These are phyloP conservation scores for Hypocreales sp. DNA, from an alignment of 2,329 filamentous ascomycete genomes.

Conservation along the genomic window DNA sequence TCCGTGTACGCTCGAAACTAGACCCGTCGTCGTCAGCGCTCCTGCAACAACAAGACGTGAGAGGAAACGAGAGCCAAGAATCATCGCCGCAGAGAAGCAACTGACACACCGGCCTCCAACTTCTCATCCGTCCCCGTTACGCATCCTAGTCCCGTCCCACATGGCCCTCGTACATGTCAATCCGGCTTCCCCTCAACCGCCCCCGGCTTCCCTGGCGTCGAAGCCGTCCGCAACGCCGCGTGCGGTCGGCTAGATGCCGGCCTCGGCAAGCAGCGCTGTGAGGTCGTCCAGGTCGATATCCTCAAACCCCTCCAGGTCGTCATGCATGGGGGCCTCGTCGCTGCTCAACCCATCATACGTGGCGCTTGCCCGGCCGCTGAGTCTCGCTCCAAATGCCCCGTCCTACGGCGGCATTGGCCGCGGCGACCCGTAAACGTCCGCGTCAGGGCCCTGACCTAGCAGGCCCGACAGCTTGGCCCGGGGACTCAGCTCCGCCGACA, in stretches of 20 bases:
- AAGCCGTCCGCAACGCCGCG: no score
- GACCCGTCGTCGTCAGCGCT: constrained; percentile 8
- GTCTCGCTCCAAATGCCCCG: not conserved
- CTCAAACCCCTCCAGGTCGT: constrained; percentile 14
- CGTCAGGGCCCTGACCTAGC: constrained; percentile 2
- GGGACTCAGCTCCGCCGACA: constrained; percentile 5
- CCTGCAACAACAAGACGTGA: no score
- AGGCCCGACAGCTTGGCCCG: constrained; percentile 3
- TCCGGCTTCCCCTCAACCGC: no score
- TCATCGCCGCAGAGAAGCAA: not conserved
- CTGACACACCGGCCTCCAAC: not conserved
- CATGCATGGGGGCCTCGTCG: constrained; percentile 2
- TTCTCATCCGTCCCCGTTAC: constrained; percentile 1
- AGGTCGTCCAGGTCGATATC: constrained; percentile 13
- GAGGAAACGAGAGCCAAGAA: no score
- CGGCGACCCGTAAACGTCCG: constrained; percentile 3
- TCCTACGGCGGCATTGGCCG: constrained; percentile 3
- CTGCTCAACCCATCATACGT: constrained; percentile 1
- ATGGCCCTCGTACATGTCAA: constrained; percentile 2
- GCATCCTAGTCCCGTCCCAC: not conserved
- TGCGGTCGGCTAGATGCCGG: no score
- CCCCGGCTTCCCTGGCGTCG: no score
- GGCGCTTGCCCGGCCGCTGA: constrained; percentile 5
- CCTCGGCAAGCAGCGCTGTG: constrained; percentile 8
- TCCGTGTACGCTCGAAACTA: constrained; percentile 47